phyloP scores from a whole-genome alignment of 2,329 filamentous ascomycete genomes.

The Canariomyces notabilis region DNA sequence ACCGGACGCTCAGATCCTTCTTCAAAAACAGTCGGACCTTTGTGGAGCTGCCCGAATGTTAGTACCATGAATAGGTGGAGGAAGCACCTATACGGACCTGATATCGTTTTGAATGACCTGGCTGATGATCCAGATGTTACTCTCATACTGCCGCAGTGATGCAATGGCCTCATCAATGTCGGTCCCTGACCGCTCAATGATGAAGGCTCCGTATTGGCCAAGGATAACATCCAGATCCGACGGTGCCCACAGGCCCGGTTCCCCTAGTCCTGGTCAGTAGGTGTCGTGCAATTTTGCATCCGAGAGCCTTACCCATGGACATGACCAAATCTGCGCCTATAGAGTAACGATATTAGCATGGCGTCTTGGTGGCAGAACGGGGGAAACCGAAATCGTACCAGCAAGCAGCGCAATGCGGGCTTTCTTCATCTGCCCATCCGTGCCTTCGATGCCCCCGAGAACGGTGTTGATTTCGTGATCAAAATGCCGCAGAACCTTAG shows the following conservation, averaged over 20 bases:
- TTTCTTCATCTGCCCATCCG: slow-evolving; percentile 60
- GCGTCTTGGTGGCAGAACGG: not conserved
- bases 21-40: slow-evolving; percentile 78
- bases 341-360: slow-evolving; percentile 1
- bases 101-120: slow-evolving; percentile 86
- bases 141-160: slow-evolving; percentile 74
- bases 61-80: not conserved
- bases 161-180: slow-evolving; percentile 83
- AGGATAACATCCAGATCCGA: slow-evolving; percentile 86
- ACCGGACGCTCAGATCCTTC: slow-evolving; percentile 73
- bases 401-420: slow-evolving; percentile 77
- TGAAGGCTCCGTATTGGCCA: slow-evolving; percentile 75
- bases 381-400: slow-evolving; percentile 5
- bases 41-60: slow-evolving; percentile 56
- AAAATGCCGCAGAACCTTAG: slow-evolving; percentile 85
- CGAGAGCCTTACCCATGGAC: slow-evolving; percentile 22
- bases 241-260: slow-evolving; percentile 75
- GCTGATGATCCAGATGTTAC: slow-evolving; percentile 82
- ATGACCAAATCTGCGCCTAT: slow-evolving; percentile 63
- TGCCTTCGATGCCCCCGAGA: slow-evolving; percentile 65
- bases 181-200: slow-evolving; percentile 82
- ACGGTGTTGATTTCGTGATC: slow-evolving; percentile 82
- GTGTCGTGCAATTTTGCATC: not conserved
- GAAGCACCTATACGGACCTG: slow-evolving; percentile 42
- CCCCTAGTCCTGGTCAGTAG: slow-evolving; percentile 53